Evolutionary conservation across 768 basidiomycete genomes (phyloP).

Genomic region (Leccinum truebloodii): DNA sequence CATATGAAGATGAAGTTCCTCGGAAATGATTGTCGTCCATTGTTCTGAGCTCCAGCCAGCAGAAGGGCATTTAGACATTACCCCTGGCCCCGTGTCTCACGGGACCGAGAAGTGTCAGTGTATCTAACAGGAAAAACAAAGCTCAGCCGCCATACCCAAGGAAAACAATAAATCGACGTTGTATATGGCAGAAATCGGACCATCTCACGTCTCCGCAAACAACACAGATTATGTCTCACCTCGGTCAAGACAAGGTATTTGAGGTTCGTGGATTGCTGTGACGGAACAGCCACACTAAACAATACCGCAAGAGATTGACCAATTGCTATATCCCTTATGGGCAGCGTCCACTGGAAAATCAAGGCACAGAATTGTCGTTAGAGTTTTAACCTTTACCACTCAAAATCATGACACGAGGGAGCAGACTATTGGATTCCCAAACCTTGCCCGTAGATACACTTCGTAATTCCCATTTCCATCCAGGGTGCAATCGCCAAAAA

Average conservation of each 20-base stretch:
- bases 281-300: constrained; percentile 19
- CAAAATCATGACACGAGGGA: not conserved
- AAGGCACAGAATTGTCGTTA: constrained; percentile 5
- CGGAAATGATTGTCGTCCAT: constrained; percentile 17
- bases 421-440: constrained; percentile 49
- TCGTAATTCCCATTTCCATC: constrained; percentile 67
- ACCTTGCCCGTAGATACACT: constrained; percentile 69
- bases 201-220: constrained; percentile 15
- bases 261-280: constrained; percentile 1
- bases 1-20: constrained; percentile 10
- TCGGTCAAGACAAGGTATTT: constrained; percentile 28
- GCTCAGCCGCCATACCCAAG: constrained; percentile 6
- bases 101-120: constrained; percentile 12
- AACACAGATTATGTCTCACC: constrained; percentile 34
- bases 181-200: constrained; percentile 6
- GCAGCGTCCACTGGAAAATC: constrained; percentile 4
- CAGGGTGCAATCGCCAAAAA: constrained; percentile 75
- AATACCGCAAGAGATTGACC: constrained; percentile 8
- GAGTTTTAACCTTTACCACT: not conserved
- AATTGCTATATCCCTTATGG: not conserved
- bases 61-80: constrained; percentile 5
- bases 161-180: constrained; percentile 27
- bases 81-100: constrained; percentile 7
- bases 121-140: constrained; percentile 25
- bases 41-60: constrained; percentile 19